Percentiles rank a stretch among this genome's conserved stretches.
Evolutionary conservation across 179 eudicot species (phyloP).

Genomic region (Carnegiea gigantea): DNA sequence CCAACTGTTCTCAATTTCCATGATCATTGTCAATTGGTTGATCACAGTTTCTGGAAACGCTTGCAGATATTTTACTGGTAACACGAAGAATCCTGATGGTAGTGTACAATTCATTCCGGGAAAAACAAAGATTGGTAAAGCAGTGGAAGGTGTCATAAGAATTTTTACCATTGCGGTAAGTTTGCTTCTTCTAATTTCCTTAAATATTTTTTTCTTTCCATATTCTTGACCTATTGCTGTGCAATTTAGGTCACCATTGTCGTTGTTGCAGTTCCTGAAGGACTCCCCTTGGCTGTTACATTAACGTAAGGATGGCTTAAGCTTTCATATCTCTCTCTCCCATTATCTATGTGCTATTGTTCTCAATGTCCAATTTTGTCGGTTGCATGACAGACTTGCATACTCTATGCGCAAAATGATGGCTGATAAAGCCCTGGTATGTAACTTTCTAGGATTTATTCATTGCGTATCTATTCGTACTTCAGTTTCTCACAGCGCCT

Average conservation of each 20-base stretch:
- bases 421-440: conserved; percentile 95
- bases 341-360: background rate
- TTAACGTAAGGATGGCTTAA: conserved; percentile 65
- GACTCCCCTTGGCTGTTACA: conserved; percentile 93
- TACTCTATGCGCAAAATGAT: conserved; percentile 98
- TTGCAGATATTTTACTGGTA: conserved; percentile 72
- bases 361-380: conserved; percentile 13
- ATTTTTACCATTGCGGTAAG: conserved; percentile 78
- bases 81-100: conserved; percentile 63
- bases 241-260: conserved; percentile 78
- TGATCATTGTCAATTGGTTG: background rate
- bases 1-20: background rate
- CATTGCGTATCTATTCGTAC: background rate
- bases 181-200: conserved; percentile 19
- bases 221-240: conserved; percentile 26
- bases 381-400: conserved; percentile 55
- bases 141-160: conserved; percentile 58
- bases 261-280: conserved; percentile 98
- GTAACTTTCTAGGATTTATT: conserved; percentile 18
- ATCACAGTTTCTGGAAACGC: background rate
- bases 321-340: background rate
- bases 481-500: background rate
- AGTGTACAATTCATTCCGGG: conserved; percentile 61
- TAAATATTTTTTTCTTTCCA: background rate
- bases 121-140: conserved; percentile 50